Conservation (phyloP, 2,329 filamentous ascomycete genomes). For the Colletotrichum cordylinicola region DNA sequence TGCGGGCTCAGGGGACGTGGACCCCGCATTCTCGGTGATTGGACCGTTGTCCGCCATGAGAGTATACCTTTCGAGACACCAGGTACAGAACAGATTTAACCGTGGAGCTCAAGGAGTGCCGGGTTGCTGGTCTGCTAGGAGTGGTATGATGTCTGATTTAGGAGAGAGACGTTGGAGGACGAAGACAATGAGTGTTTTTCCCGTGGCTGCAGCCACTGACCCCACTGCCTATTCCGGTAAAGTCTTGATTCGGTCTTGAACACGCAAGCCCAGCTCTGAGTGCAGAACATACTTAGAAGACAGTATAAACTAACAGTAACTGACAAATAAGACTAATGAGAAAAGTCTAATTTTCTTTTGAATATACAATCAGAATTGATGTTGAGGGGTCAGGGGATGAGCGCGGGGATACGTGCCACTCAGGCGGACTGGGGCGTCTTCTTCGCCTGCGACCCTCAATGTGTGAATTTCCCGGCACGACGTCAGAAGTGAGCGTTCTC, state of each 20-base stretch:
- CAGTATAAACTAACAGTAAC: no score
- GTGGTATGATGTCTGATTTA: background rate
- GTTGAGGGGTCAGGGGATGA: background rate
- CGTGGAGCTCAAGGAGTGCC: background rate
- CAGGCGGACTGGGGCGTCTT: background rate
- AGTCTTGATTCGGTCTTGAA: background rate
- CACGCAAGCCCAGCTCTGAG: background rate
- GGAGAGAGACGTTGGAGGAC: background rate
- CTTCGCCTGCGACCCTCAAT: background rate
- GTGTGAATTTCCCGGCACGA: background rate
- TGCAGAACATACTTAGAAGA: background rate
- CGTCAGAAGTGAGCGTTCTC: background rate
- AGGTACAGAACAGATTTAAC: fast-evolving
- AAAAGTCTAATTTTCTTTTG: no score
- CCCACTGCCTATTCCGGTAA: background rate
- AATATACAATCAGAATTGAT: background rate
- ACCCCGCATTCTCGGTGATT: background rate
- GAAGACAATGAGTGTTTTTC: background rate
- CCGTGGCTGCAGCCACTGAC: background rate
- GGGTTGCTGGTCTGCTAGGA: background rate
- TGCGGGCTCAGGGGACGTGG: background rate
- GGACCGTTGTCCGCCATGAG: background rate
- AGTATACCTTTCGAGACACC: background rate
- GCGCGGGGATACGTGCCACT: background rate
- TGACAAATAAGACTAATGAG: background rate